Conservation (phyloP, 306 rosid genomes). For the Medicago ruthenica region DNA sequence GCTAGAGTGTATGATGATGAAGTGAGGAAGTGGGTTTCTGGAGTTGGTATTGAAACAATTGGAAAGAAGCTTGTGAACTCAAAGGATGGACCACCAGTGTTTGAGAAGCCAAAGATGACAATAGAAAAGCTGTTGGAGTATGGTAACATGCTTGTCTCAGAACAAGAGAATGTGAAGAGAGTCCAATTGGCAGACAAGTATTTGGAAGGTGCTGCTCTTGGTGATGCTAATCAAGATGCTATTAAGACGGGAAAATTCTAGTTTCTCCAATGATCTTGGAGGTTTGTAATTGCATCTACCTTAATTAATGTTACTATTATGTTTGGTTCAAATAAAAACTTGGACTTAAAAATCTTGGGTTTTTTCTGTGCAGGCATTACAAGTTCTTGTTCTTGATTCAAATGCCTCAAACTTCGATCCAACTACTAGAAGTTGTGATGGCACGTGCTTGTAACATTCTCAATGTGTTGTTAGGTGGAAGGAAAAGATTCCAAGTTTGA, state of each 20-base stretch:
- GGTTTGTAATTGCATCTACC: no score
- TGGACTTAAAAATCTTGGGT: not conserved
- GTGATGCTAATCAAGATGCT: constrained; percentile 67
- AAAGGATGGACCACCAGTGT: constrained; percentile 71
- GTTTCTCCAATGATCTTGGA: no score
- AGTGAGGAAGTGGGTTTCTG: constrained; percentile 70
- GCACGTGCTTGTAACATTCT: constrained; percentile 54
- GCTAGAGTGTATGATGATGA: constrained; percentile 78
- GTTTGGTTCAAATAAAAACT: not conserved
- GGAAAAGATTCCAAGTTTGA: constrained; percentile 48
- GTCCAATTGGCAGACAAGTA: constrained; percentile 80
- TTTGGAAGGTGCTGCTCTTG: constrained; percentile 75
- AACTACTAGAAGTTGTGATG: constrained; percentile 74
- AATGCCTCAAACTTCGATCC: constrained; percentile 62
- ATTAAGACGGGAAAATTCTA: constrained; percentile 45
- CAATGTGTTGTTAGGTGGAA: constrained; percentile 39
- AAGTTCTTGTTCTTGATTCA: constrained; percentile 52
- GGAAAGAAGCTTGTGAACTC: constrained; percentile 81
- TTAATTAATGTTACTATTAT: not conserved
- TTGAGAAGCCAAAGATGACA: constrained; percentile 69
- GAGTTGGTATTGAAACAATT: constrained; percentile 55
- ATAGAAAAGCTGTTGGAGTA: constrained; percentile 60
- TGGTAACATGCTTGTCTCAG: constrained; percentile 73
- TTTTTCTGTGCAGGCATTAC: not conserved
- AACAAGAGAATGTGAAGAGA: constrained; percentile 82